Evolutionary conservation across 1,284 basidiomycete species (phyloP).

Genomic region (Cutaneotrichosporon cavernicola): DNA sequence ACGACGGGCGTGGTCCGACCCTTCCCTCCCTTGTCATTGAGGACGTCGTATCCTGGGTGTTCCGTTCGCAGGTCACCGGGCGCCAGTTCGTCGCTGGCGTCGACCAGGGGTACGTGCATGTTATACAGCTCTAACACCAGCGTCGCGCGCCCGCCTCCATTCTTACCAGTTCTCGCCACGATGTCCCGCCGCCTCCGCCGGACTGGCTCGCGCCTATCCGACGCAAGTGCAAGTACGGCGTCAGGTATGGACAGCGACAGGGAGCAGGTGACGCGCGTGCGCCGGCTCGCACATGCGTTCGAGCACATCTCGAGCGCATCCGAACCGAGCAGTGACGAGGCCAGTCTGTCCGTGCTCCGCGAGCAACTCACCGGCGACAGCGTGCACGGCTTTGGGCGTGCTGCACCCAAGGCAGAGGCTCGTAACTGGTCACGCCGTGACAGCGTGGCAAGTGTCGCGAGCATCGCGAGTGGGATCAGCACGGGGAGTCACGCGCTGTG

Average conservation of each 20-base stretch:
- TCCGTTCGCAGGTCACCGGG: conserved; percentile 42
- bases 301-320: conserved; percentile 38
- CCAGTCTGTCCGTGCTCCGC: conserved; percentile 16
- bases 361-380: conserved; percentile 43
- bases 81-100: conserved; percentile 36
- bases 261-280: conserved; percentile 35
- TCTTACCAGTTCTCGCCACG: conserved; percentile 41
- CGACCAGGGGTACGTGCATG: not conserved
- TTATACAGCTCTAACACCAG: conserved; percentile 5
- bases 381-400: conserved; percentile 24
- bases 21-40: conserved; percentile 42
- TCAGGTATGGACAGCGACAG: conserved; percentile 23
- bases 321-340: conserved; percentile 33
- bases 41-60: conserved; percentile 47
- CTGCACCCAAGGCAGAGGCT: conserved; percentile 17
- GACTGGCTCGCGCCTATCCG: conserved; percentile 22
- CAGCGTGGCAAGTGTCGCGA: conserved; percentile 10
- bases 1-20: conserved; percentile 37
- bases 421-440: conserved; percentile 18
- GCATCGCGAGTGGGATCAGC: conserved; percentile 14
- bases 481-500: conserved; percentile 17
- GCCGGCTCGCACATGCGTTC: conserved; percentile 40
- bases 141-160: conserved; percentile 40
- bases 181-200: conserved; percentile 44
- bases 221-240: conserved; percentile 36